Conservation (phyloP, 2,329 filamentous ascomycete species). For the Septoria petroselini region DNA sequence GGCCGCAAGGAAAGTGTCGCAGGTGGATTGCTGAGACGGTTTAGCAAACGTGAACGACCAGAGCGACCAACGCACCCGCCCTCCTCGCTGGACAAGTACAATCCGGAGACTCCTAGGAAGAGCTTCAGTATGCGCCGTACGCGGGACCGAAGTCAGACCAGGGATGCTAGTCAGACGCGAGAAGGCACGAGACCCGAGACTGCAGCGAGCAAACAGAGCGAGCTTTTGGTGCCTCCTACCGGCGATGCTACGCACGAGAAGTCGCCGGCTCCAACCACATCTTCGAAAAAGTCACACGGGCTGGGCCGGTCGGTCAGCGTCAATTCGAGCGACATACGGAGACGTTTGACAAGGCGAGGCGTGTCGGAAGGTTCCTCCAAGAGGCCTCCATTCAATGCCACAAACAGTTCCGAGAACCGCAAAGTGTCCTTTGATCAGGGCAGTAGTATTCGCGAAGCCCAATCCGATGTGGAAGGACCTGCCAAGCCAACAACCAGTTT, state of each 20-base stretch:
- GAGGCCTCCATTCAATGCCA: slow-evolving; percentile 31
- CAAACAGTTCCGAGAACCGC: slow-evolving; percentile 26
- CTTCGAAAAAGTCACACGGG: slow-evolving; percentile 40
- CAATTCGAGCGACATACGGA: slow-evolving; percentile 77
- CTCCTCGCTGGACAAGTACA: slow-evolving; percentile 74
- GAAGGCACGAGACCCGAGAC: slow-evolving; percentile 50
- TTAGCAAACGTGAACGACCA: slow-evolving; percentile 77
- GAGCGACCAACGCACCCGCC: slow-evolving; percentile 64
- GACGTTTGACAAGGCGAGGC: slow-evolving; percentile 58
- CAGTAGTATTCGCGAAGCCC: slow-evolving; percentile 37
- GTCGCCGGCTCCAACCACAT: slow-evolving; percentile 10
- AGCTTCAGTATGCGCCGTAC: slow-evolving; percentile 79
- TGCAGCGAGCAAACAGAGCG: slow-evolving; percentile 52
- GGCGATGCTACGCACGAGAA: slow-evolving; percentile 48
- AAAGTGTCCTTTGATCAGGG: slow-evolving; percentile 41
- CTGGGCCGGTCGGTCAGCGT: slow-evolving; percentile 87
- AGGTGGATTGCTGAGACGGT: slow-evolving; percentile 76
- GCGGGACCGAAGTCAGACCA: slow-evolving; percentile 43
- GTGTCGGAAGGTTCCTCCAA: slow-evolving; percentile 53
- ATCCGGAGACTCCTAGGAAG: slow-evolving; percentile 70
- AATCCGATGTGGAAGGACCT: slow-evolving; percentile 49
- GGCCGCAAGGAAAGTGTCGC: slow-evolving; percentile 78
- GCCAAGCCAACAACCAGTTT: slow-evolving; percentile 50
- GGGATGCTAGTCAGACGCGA: slow-evolving; percentile 46
- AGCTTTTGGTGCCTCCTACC: slow-evolving; percentile 71